Base-by-base conservation (phyloP, 805 yeast genomes). In the Saccharomyces paradoxus region DNA sequence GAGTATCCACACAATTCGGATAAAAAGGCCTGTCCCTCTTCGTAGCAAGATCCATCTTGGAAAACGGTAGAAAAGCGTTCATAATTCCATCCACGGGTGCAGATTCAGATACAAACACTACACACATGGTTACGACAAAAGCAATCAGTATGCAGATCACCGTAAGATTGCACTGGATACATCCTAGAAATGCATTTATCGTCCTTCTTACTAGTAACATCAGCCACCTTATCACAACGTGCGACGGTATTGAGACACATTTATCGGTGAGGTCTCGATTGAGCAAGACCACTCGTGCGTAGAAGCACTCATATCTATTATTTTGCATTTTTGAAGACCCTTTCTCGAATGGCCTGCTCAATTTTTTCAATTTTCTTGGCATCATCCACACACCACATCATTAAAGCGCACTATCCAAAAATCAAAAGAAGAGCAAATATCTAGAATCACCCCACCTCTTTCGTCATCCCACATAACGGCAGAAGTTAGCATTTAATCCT, bases 1-100 rank as follows among this genome's bases (percentile, higher is more conserved):
- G 53, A 8, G 77, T 75, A 21, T 82, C 81, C 3, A 74, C 77
- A 62, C 90, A 85, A 1, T 89, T 90, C 28, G 68, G 60, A 37
- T 69, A 71, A 59, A 85, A 85, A 0, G 84, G 81, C 21, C 64
- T 60, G 58, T 79, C 81, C 12, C 65, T 59, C 7, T 54, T 22
- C 1, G 70, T 58, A 31, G 55, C 53, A 14, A 63, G 58, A 30
- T 61, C 58, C 27, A 55, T 57, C 7, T 54, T 49, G 2, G 68
- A 62, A 48, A 55, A 58, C n/a, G 56, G 41, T 1, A 41, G 32
- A 7, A n/a, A 8, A 26, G 31, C 14, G 3, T n/a, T 46, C 24
- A 8, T 17, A 4, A 3, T 9, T 1, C 9, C 17, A 6, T 8
- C 13, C 24, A 21, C 12, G 13, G 24, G 17, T 37, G 7, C 44